Evolutionary conservation across 148 eudicot species (phyloP).

Genomic region (Linanthus parryae): DNA sequence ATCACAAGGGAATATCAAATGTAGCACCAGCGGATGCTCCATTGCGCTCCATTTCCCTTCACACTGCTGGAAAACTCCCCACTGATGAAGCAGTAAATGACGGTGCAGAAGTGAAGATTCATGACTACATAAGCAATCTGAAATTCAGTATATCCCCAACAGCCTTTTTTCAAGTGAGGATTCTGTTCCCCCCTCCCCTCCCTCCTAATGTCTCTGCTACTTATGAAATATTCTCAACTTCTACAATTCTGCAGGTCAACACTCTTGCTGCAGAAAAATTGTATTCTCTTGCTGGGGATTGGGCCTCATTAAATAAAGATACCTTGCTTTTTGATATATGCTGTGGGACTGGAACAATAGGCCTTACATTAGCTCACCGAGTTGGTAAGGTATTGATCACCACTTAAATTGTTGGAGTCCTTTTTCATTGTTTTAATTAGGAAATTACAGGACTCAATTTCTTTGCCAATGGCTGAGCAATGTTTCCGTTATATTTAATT

Average conservation of each 20-base stretch:
- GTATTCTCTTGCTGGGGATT: conserved; percentile 94
- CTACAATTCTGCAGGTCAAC: conserved; percentile 56
- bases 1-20: conserved; percentile 92
- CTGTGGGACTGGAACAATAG: conserved; percentile 97
- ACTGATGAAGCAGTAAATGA: conserved; percentile 19
- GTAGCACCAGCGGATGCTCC: conserved; percentile 86
- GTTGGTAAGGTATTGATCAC: conserved; percentile 84
- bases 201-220: not conserved
- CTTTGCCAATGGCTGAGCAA: not conserved
- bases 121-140: conserved; percentile 78
- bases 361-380: conserved; percentile 85
- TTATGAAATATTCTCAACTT: not conserved
- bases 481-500: too few relatives aligned
- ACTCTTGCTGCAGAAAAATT: conserved; percentile 92
- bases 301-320: conserved; percentile 84
- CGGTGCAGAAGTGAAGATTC: conserved; percentile 60
- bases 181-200: not conserved
- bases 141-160: conserved; percentile 82
- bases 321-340: conserved; percentile 92
- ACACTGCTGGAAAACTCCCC: conserved; percentile 24
- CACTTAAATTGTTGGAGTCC: too few relatives aligned
- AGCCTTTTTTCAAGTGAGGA: conserved; percentile 80
- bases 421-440: conserved; percentile 2
- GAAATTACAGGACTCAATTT: not conserved
- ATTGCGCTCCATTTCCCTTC: conserved; percentile 46